Base-by-base conservation (phyloP, 768 basidiomycete species). In the Lactarius sp. region DNA sequence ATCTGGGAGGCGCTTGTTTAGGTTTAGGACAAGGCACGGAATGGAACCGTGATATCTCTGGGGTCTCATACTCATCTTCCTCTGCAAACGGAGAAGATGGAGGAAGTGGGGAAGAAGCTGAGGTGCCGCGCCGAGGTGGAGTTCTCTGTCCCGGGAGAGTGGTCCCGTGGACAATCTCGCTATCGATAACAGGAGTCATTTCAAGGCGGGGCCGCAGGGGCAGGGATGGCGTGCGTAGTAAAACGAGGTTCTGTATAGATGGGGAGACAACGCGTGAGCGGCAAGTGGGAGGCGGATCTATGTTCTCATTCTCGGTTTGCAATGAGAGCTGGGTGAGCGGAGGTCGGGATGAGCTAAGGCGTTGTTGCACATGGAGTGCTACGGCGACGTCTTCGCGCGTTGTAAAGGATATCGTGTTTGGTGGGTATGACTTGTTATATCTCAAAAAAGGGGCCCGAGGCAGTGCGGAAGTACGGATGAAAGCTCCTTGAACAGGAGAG, bases 41-140 rank as follows among this genome's bases (percentile, higher is more conserved):
- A 33, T 59, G 47, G 37, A 54, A 54, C 31, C 37, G n/a, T n/a
- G n/a, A n/a, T n/a, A n/a, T n/a, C n/a, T n/a, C n/a, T n/a, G n/a
- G n/a, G n/a, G n/a, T n/a, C n/a, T n/a, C n/a, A n/a, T n/a, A n/a
- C 8, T 60, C 62, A 14, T 59, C 59, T 18, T 59, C 61, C 22
- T 63, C 61, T 37, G 66, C 56, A 7, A 68, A 61, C 3, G 68
- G 68, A 6, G 68, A 68, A 4, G 68, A 68, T 22, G 66, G 68
- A 13, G 68, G 68, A n/a, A n/a, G n/a, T n/a, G n/a, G n/a, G n/a
- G n/a, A 66, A 54, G 57, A 58, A 22, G 61, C 53, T 14, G 65
- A 33, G 9, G 59, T 52, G 31, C 12, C 53, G 60, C 34, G 33
- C 44, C 51, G 56, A 42, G 56, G n/a, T n/a, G 65, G 20, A 46